These are phyloP conservation scores for Coemansia guatemalensis DNA, from an alignment of 192 early-diverging fungal genomes.

Conservation along the genomic window DNA sequence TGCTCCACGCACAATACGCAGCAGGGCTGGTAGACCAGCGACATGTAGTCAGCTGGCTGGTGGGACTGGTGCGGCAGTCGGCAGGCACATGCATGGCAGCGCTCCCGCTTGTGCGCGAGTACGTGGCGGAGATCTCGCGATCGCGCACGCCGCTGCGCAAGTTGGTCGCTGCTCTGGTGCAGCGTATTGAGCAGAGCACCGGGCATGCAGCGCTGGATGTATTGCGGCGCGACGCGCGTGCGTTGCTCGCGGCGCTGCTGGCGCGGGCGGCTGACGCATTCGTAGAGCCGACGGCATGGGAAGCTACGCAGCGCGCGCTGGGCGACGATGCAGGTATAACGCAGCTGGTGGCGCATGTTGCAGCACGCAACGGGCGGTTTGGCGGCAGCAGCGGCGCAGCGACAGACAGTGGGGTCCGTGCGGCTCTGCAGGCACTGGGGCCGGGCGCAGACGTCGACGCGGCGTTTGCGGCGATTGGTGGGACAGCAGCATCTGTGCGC, in stretches of 20 bases:
- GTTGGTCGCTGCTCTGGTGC: slow-evolving; percentile 33
- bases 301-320: not conserved
- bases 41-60: slow-evolving; percentile 45
- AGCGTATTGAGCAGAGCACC: slow-evolving; percentile 24
- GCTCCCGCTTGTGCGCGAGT: slow-evolving; percentile 33
- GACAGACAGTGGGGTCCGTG: too few relatives aligned
- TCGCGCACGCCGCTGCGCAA: slow-evolving; percentile 53
- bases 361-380: slow-evolving; percentile 19
- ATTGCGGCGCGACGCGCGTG: slow-evolving; percentile 15
- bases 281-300: slow-evolving; percentile 51
- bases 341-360: slow-evolving; percentile 15
- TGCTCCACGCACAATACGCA: slow-evolving; percentile 44
- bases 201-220: slow-evolving; percentile 17
- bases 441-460: too few relatives aligned
- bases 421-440: too few relatives aligned
- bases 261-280: slow-evolving; percentile 41
- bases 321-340: not conserved
- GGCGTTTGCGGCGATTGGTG: too few relatives aligned
- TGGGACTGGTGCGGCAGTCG: slow-evolving; percentile 24
- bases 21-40: slow-evolving; percentile 52
- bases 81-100: slow-evolving; percentile 46
- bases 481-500: too few relatives aligned
- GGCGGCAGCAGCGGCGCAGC: too few relatives aligned
- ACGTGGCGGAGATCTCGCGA: slow-evolving; percentile 36
- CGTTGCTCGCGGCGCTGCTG: slow-evolving; percentile 32